A percentile compares a stretch with the other conserved stretches of the same genome.
These are phyloP conservation scores for Maudiozyma bulderi DNA, from an alignment of 805 yeast species.

Conservation along the genomic window DNA sequence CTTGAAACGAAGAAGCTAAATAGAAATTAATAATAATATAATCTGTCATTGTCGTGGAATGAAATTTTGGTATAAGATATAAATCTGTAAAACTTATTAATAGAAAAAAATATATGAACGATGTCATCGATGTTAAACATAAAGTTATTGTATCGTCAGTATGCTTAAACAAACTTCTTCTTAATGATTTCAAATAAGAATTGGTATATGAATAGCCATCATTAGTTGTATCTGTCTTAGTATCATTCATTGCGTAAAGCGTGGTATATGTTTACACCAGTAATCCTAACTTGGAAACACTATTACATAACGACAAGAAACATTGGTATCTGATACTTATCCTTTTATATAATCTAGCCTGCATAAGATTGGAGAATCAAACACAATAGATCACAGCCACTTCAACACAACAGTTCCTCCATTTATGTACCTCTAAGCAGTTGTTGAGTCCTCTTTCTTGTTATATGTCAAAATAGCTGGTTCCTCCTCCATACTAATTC, in stretches of 20 bases:
- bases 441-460: too few relatives aligned
- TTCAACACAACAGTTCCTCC: too few relatives aligned
- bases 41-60: slow-evolving; percentile 32
- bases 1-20: slow-evolving; percentile 43
- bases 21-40: slow-evolving; percentile 41
- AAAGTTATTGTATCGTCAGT: slow-evolving; percentile 6
- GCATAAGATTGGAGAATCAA: too few relatives aligned
- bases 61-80: slow-evolving; percentile 16
- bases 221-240: background rate
- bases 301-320: too few relatives aligned
- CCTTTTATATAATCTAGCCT: too few relatives aligned
- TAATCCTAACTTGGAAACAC: background rate
- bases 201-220: slow-evolving; percentile 1
- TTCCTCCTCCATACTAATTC: too few relatives aligned
- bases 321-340: too few relatives aligned
- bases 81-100: slow-evolving; percentile 19
- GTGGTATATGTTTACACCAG: background rate
- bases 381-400: too few relatives aligned
- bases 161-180: slow-evolving; percentile 1
- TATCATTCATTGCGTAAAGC: background rate
- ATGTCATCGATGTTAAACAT: background rate
- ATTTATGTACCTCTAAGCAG: too few relatives aligned
- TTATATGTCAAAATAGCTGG: too few relatives aligned
- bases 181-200: slow-evolving; percentile 2
- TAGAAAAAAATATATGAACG: slow-evolving; percentile 5